phyloP scores from a whole-genome alignment of 139 green algal genomes.

The Haematococcus lacustris region DNA sequence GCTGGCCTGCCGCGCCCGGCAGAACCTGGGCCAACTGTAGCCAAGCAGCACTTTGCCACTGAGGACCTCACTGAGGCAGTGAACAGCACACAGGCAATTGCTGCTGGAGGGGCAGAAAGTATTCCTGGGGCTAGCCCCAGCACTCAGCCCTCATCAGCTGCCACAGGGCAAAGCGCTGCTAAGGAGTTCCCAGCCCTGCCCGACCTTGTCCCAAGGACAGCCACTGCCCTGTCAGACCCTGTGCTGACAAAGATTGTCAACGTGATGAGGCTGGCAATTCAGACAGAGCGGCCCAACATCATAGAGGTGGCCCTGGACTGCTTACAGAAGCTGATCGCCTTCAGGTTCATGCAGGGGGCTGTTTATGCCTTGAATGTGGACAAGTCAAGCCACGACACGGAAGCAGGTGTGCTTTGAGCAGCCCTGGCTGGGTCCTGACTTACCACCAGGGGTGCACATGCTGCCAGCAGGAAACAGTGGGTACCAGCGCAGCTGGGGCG shows the following conservation, averaged over 20 bases:
- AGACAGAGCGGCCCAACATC: slow-evolving; percentile 60
- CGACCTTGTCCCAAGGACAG: slow-evolving; percentile 24
- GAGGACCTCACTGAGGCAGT: too few relatives aligned
- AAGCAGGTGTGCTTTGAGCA: slow-evolving; percentile 18
- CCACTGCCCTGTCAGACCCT: slow-evolving; percentile 15
- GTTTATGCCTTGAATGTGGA: slow-evolving; percentile 12
- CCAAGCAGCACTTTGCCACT: too few relatives aligned
- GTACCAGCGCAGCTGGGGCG: too few relatives aligned
- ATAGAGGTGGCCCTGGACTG: slow-evolving; percentile 79
- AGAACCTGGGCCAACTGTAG: background rate
- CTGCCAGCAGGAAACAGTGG: too few relatives aligned
- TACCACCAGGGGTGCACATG: too few relatives aligned
- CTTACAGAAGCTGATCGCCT: slow-evolving; percentile 86
- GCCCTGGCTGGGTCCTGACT: too few relatives aligned
- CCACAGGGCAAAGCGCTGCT: background rate
- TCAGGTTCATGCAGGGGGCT: slow-evolving; percentile 38
- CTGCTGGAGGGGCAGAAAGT: too few relatives aligned
- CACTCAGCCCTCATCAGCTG: background rate
- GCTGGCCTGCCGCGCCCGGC: background rate
- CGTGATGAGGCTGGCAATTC: slow-evolving; percentile 47
- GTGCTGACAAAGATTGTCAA: slow-evolving; percentile 13
- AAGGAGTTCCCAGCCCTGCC: background rate
- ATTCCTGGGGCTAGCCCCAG: background rate
- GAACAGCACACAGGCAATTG: too few relatives aligned
- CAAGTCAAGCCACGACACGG: slow-evolving; percentile 7